phyloP scores from a whole-genome alignment of 2,329 filamentous ascomycete genomes.

The Falciphora oryzae region DNA sequence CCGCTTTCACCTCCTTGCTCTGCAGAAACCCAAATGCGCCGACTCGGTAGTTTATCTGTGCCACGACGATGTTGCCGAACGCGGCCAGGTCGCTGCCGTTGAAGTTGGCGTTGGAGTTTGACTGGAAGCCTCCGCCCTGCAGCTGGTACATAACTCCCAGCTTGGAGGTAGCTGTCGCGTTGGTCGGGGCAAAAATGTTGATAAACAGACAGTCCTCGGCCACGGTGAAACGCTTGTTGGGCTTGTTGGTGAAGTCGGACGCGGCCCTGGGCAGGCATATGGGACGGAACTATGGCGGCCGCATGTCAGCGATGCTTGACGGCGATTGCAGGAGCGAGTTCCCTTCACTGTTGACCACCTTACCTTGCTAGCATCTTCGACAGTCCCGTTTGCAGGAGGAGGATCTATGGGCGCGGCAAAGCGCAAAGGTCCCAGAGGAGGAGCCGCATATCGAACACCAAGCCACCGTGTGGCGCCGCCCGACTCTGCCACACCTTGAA shows the following conservation, averaged over 20 bases:
- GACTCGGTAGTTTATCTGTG: conserved; percentile 72
- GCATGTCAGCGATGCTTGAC: not conserved
- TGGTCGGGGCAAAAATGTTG: conserved; percentile 55
- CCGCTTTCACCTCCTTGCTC: conserved; percentile 52
- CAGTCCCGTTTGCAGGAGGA: conserved; percentile 26
- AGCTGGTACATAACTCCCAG: conserved; percentile 30
- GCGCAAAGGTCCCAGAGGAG: conserved; percentile 59
- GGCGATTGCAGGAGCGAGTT: not conserved
- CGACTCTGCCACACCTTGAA: conserved; percentile 47
- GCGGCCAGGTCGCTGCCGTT: conserved; percentile 56
- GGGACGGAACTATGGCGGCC: conserved; percentile 17
- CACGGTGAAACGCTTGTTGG: conserved; percentile 24
- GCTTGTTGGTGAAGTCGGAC: conserved; percentile 17
- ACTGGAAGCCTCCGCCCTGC: conserved; percentile 50
- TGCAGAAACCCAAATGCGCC: conserved; percentile 68
- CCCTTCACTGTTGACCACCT: not conserved
- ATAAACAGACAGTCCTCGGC: conserved; percentile 67
- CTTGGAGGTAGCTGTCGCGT: conserved; percentile 38
- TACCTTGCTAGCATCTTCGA: conserved; percentile 47
- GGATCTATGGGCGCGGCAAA: conserved; percentile 66
- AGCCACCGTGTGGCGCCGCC: conserved; percentile 66
- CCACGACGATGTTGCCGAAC: conserved; percentile 42
- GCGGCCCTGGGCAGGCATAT: conserved; percentile 24
- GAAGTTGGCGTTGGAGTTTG: conserved; percentile 37
- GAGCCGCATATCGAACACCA: conserved; percentile 67